Evolutionary conservation across 2,329 filamentous ascomycete genomes (phyloP).

Genomic region (Rhinocladiella similis): DNA sequence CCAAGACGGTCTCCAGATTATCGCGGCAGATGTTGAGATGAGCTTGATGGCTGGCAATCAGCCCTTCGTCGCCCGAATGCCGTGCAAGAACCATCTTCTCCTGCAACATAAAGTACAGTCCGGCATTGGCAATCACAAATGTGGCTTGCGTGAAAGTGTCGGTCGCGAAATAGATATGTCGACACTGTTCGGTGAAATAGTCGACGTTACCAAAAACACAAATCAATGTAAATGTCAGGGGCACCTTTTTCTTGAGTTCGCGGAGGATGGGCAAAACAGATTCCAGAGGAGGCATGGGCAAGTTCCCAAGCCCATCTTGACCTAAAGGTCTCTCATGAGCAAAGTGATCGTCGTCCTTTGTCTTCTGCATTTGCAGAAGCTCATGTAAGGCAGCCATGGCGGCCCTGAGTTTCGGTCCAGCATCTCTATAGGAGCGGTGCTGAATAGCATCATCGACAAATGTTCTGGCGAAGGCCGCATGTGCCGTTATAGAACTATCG

Average conservation of each 20-base stretch:
- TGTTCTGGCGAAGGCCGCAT: not conserved
- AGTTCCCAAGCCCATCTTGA: not conserved
- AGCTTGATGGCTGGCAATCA: not conserved
- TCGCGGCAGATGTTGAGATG: conserved; percentile 7
- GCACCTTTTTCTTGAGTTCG: not conserved
- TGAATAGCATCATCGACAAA: not conserved
- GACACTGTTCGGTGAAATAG: conserved; percentile 11
- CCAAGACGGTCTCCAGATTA: conserved; percentile 15
- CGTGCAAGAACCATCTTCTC: not conserved
- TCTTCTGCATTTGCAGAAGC: not conserved
- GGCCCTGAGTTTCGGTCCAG: not conserved
- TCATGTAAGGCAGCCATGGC: not conserved
- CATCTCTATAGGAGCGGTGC: not conserved
- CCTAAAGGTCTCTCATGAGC: not conserved
- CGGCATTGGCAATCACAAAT: conserved; percentile 17
- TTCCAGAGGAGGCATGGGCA: not conserved
- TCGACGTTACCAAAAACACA: not conserved
- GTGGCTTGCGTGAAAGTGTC: conserved; percentile 12
- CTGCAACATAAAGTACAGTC: conserved; percentile 3
- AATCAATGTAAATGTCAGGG: not conserved
- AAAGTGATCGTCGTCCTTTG: not conserved
- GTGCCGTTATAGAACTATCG: not conserved
- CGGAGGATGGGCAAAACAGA: not conserved
- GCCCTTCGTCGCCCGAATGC: not conserved
- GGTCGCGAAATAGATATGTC: conserved; percentile 17